phyloP scores from a whole-genome alignment of 805 yeast genomes.

The Metschnikowia cerradonensis region DNA sequence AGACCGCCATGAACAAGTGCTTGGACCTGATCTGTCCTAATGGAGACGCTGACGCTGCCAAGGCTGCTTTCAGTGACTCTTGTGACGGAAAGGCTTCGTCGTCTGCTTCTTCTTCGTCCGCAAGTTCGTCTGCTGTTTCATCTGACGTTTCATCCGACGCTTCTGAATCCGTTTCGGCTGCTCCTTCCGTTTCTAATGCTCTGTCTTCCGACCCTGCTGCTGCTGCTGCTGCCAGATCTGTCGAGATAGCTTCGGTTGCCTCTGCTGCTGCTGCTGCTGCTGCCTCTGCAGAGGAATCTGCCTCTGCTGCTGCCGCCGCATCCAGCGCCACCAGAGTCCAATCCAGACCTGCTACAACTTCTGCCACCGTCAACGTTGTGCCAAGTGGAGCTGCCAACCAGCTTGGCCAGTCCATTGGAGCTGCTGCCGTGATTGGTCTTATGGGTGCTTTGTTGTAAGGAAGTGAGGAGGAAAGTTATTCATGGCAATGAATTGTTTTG shows the following conservation, averaged over 20 bases:
- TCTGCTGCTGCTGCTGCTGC: constrained; percentile 19
- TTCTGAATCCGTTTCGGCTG: constrained; percentile 8
- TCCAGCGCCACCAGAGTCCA: constrained; percentile 21
- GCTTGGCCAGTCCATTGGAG: constrained; percentile 29
- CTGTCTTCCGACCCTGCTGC: constrained; percentile 18
- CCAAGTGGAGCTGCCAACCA: constrained; percentile 22
- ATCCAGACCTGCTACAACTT: constrained; percentile 10
- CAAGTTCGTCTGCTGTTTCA: constrained; percentile 2
- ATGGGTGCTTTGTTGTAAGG: constrained; percentile 31
- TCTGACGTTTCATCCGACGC: constrained; percentile 6
- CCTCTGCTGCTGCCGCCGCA: constrained; percentile 17
- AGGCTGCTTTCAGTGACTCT: constrained; percentile 48
- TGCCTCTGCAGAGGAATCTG: constrained; percentile 16
- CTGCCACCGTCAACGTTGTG: neutral
- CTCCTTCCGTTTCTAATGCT: constrained; percentile 19
- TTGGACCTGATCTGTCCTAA: constrained; percentile 66
- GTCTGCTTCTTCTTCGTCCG: constrained; percentile 23
- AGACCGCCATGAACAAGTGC: constrained; percentile 54
- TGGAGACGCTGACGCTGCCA: constrained; percentile 56
- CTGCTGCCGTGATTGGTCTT: constrained; percentile 39
- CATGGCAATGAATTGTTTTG: neutral
- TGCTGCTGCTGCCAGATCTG: constrained; percentile 20
- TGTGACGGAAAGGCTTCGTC: constrained; percentile 46
- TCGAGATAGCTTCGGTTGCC: constrained; percentile 7
- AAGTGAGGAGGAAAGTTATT: neutral